phyloP scores from a whole-genome alignment of 176 grass and related monocot genomes.

The bread wheat (Triticum aestivum) region DNA sequence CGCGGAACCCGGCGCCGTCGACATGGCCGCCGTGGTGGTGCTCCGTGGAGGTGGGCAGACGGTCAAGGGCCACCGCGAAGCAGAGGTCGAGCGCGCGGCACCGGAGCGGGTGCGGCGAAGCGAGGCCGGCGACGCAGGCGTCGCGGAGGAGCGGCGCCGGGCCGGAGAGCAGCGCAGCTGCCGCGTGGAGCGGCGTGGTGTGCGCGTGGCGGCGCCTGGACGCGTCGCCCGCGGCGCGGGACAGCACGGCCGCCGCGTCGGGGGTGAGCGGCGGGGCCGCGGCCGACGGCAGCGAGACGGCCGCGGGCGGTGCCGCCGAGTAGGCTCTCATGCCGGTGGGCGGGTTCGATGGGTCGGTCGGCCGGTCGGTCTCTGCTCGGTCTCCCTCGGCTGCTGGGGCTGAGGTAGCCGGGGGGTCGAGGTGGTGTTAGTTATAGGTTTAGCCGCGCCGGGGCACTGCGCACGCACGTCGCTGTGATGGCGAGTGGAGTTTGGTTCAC shows the following conservation, averaged over 20 bases:
- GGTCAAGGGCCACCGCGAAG: conserved; percentile 83
- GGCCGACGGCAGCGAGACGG: conserved; percentile 38
- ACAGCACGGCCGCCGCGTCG: conserved; percentile 62
- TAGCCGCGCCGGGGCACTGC: not conserved
- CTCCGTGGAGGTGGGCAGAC: conserved; percentile 54
- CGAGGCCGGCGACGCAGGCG: conserved; percentile 47
- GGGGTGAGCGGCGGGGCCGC: conserved; percentile 60
- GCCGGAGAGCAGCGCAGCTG: conserved; percentile 57
- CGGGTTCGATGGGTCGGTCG: not conserved
- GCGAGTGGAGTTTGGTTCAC: conserved; percentile 22
- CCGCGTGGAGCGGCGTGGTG: conserved; percentile 81
- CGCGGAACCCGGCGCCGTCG: not conserved
- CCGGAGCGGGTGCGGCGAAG: conserved; percentile 52
- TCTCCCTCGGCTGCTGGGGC: not conserved
- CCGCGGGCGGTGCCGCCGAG: conserved; percentile 28
- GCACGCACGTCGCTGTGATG: not conserved
- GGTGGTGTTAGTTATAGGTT: conserved; percentile 35
- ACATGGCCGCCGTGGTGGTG: not conserved
- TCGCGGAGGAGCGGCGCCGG: conserved; percentile 64
- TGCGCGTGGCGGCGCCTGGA: conserved; percentile 63
- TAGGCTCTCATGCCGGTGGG: conserved; percentile 46
- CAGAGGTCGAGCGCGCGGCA: conserved; percentile 91
- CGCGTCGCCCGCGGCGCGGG: conserved; percentile 53
- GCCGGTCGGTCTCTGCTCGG: not conserved
- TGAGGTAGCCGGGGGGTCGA: conserved; percentile 1